Base-by-base conservation (phyloP, 306 rosid species). In the Citrullus amarus region DNA sequence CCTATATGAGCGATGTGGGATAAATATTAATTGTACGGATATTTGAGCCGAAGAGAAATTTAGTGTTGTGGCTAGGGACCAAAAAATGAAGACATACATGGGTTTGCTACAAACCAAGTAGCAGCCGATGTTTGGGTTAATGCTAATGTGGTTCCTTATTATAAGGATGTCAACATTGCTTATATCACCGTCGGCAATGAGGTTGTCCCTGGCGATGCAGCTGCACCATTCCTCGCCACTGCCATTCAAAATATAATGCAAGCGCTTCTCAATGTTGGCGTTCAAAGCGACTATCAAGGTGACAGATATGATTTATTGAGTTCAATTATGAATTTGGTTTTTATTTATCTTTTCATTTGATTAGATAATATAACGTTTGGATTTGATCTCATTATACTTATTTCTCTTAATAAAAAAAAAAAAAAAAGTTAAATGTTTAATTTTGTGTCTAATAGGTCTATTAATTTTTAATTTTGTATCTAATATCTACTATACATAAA, bases 171-270 rank as follows among this genome's bases (percentile, higher is more conserved):
- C 34, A 59, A 60, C 9, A 77, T 77, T 17, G 15, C 28, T 1
- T 79, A 75, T 73, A 76, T 83, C 63, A 51, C 83, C 1, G 83
- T 80, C 12, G 83, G 79, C 22, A 86, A 83, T 48, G 86, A 86
- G 58, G 81, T 83, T 16, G 71, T 83, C 79, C 84, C 10, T 80
- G 80, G 22, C 14, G 57, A 43, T 8, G 57, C 6, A 34, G 83
- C 12, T 44, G 63, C 12, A 34, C 54, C 77, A 12, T 75, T 79
- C 15, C 60, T 71, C 4, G 79, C 85, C 0, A 20, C 22, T 16
- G 71, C 58, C 71, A 77, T 77, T 9, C 14, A 11, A 15, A 77
- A 77, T 2, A 84, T 86, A 2, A 79, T 83, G 81, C 30, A 67
- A 39, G 80, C 58, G 14, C 56, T 85, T 11, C 17, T 15, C 53